Evolutionary conservation across 371 early-diverging fungal genomes (phyloP).

Genomic region (Lichtheimia corymbifera): DNA sequence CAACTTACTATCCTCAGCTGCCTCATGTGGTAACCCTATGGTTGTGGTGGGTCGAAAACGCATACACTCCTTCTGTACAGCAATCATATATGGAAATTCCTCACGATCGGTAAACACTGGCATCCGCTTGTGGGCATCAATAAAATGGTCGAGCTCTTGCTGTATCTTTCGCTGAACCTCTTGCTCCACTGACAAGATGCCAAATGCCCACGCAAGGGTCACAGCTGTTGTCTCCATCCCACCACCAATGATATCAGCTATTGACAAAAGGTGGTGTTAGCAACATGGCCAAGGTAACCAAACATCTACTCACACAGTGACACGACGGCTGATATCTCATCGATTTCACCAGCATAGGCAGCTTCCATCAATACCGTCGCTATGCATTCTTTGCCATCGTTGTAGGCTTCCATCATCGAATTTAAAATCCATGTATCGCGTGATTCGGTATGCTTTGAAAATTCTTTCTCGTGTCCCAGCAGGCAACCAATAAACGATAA

Average conservation of each 20-base stretch:
- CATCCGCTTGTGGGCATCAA: conserved; percentile 6
- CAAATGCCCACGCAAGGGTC: conserved; percentile 17
- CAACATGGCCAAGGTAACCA: conserved; percentile 21
- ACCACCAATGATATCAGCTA: conserved; percentile 23
- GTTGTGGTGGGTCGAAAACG: conserved; percentile 17
- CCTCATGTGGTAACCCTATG: conserved; percentile 20
- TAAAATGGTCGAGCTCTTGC: conserved; percentile 17
- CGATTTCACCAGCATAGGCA: conserved; percentile 11
- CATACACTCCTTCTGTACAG: conserved; percentile 26
- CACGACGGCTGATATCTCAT: conserved; percentile 5
- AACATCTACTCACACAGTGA: neutral
- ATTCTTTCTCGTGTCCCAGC: too few species aligned
- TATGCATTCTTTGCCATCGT: conserved; percentile 15
- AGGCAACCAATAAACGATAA: too few species aligned
- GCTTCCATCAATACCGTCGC: conserved; percentile 13
- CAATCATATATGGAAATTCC: conserved; percentile 14
- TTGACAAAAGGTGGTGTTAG: too few species aligned
- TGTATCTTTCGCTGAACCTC: conserved; percentile 19
- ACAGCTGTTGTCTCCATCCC: conserved; percentile 22
- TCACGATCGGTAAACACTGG: conserved; percentile 23
- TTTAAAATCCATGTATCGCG: too few species aligned
- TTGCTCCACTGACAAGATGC: conserved; percentile 17
- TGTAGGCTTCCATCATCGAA: neutral
- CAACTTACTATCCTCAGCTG: conserved; percentile 22
- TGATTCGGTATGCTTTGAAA: too few species aligned